A percentile compares a stretch with the other conserved stretches of the same genome.
Evolutionary conservation across 2,329 filamentous ascomycete genomes (phyloP).

Genomic region (Diaporthe eres): DNA sequence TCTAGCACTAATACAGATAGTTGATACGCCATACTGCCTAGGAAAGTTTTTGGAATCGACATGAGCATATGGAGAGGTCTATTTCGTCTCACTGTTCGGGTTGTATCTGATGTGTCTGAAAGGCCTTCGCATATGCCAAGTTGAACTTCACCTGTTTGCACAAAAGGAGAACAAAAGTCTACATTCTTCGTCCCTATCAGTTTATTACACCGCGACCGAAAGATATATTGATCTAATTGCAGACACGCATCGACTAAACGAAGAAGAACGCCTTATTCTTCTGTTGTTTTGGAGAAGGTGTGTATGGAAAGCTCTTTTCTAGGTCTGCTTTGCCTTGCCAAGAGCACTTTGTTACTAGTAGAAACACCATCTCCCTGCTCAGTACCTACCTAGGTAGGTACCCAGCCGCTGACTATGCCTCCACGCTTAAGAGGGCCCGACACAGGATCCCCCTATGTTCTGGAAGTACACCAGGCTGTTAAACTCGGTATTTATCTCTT

Average conservation of each 20-base stretch:
- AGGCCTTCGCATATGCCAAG: not conserved
- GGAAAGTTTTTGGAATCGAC: not conserved
- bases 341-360: not conserved
- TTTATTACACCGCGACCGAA: not conserved
- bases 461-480: constrained; percentile 49
- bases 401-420: not conserved
- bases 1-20: not conserved
- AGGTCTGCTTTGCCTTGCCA: not conserved
- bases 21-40: not conserved
- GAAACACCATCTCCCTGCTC: too few relatives aligned
- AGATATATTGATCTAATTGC: not conserved
- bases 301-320: not conserved
- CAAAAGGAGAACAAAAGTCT: not conserved
- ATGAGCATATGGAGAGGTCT: not conserved
- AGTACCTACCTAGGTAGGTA: too few relatives aligned
- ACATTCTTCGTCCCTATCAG: not conserved
- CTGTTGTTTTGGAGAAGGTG: not conserved
- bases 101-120: not conserved
- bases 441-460: constrained; percentile 46
- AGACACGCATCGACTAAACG: not conserved
- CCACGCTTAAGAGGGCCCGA: not conserved
- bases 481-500: constrained; percentile 52
- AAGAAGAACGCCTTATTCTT: not conserved
- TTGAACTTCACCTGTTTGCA: not conserved
- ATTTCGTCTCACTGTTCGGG: not conserved